phyloP scores from a whole-genome alignment of 345 rosid species.

The Toxicodendron radicans region DNA sequence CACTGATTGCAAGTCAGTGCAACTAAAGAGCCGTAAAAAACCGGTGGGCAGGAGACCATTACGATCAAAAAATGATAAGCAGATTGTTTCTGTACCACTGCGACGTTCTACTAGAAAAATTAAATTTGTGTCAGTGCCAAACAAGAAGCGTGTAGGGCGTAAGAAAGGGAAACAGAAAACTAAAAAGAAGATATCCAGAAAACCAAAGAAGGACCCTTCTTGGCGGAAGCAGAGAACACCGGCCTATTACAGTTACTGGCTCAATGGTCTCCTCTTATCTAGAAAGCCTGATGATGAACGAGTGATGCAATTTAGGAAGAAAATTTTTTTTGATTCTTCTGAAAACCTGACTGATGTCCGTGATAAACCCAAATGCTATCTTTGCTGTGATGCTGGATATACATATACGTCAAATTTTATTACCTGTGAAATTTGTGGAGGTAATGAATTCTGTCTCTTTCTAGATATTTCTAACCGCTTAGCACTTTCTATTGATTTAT shows the following conservation, averaged over 20 bases:
- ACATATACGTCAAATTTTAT: constrained; percentile 47
- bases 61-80: constrained; percentile 45
- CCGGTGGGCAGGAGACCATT: constrained; percentile 33
- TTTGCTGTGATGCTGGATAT: constrained; percentile 58
- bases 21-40: constrained; percentile 33
- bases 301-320: constrained; percentile 52
- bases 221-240: constrained; percentile 64
- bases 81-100: constrained; percentile 58
- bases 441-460: constrained; percentile 39
- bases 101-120: constrained; percentile 81
- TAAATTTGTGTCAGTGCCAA: constrained; percentile 45
- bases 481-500: not conserved
- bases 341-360: constrained; percentile 31
- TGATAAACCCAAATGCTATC: constrained; percentile 65
- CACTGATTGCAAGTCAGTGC: constrained; percentile 30
- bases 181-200: constrained; percentile 42
- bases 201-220: constrained; percentile 34
- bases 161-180: constrained; percentile 54
- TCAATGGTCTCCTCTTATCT: constrained; percentile 77
- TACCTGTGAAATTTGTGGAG: constrained; percentile 81
- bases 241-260: constrained; percentile 66
- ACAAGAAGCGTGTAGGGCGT: constrained; percentile 34
- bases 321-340: constrained; percentile 36
- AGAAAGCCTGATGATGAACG: constrained; percentile 70
- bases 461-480: not conserved